Conservation (phyloP, 2,329 filamentous ascomycete genomes). For the Westerdykella ornata region DNA sequence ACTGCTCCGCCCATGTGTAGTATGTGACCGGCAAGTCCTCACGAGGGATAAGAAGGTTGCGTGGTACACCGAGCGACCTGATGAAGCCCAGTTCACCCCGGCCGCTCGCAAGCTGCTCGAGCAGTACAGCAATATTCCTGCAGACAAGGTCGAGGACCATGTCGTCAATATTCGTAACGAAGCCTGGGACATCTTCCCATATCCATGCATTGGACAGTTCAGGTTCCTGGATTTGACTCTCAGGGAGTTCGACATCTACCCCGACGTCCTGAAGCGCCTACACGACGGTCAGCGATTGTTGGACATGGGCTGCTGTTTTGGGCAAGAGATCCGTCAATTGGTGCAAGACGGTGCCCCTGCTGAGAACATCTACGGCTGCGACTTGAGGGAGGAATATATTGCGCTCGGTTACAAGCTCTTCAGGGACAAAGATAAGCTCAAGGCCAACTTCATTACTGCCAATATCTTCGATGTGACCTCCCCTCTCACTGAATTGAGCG, state of each 20-base stretch:
- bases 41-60: slow-evolving; percentile 5
- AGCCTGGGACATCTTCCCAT: slow-evolving; percentile 23
- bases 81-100: slow-evolving; percentile 17
- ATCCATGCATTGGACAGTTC: slow-evolving; percentile 31
- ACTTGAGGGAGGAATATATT: slow-evolving; percentile 42
- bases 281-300: slow-evolving; percentile 27
- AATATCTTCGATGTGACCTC: slow-evolving; percentile 41
- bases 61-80: slow-evolving; percentile 25
- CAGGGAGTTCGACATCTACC: slow-evolving; percentile 14
- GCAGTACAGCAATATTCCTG: slow-evolving; percentile 32
- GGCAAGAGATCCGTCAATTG: slow-evolving; percentile 40
- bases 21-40: not conserved
- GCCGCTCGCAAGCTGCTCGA: slow-evolving; percentile 30
- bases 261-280: slow-evolving; percentile 24
- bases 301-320: slow-evolving; percentile 43
- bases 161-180: slow-evolving; percentile 23
- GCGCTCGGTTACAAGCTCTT: slow-evolving; percentile 46
- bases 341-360: slow-evolving; percentile 36
- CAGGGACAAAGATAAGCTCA: slow-evolving; percentile 34
- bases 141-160: slow-evolving; percentile 27
- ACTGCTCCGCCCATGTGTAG: no score
- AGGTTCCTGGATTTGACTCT: slow-evolving; percentile 28
- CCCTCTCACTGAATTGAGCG: slow-evolving; percentile 19
- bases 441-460: slow-evolving; percentile 46
- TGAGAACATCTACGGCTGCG: slow-evolving; percentile 36